phyloP scores from a whole-genome alignment of 78 protist genomes.

The Polysphondylium violaceum region DNA sequence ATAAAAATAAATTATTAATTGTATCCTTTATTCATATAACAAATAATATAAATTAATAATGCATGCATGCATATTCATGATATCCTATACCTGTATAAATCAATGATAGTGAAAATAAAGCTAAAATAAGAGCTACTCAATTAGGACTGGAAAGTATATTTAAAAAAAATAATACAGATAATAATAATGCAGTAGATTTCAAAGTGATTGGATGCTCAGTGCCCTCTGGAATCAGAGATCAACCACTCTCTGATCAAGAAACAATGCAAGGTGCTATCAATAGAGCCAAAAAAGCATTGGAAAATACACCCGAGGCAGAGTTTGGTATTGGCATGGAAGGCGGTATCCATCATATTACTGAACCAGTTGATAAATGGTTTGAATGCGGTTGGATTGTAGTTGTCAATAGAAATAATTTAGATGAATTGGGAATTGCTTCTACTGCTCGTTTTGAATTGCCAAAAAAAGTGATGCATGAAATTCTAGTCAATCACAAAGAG shows the following conservation, averaged over 20 bases:
- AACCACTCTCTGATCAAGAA: constrained; percentile 57
- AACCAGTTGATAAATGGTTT: constrained; percentile 27
- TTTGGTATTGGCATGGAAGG: constrained; percentile 56
- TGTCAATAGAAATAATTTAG: neutral
- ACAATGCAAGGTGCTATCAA: constrained; percentile 32
- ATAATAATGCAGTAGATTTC: too few relatives aligned
- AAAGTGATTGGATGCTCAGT: neutral
- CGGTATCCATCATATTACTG: constrained; percentile 25
- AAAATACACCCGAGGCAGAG: neutral
- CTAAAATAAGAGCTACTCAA: constrained; percentile 31
- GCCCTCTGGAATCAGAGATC: constrained; percentile 5
- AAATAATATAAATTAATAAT: too few relatives aligned
- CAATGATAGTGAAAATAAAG: constrained; percentile 25
- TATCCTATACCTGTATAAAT: too few relatives aligned
- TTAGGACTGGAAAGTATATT: neutral
- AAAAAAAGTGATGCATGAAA: constrained; percentile 20
- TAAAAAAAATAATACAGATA: neutral
- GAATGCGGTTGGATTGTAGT: constrained; percentile 49
- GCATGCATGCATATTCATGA: too few relatives aligned
- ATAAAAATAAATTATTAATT: too few relatives aligned
- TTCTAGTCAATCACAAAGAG: constrained; percentile 22
- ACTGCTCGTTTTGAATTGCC: constrained; percentile 60
- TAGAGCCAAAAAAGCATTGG: constrained; percentile 32
- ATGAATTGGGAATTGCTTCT: constrained; percentile 8
- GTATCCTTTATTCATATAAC: too few relatives aligned